These are phyloP conservation scores for Fusarium sp. DNA, from an alignment of 2,329 filamentous ascomycete genomes.

Conservation along the genomic window DNA sequence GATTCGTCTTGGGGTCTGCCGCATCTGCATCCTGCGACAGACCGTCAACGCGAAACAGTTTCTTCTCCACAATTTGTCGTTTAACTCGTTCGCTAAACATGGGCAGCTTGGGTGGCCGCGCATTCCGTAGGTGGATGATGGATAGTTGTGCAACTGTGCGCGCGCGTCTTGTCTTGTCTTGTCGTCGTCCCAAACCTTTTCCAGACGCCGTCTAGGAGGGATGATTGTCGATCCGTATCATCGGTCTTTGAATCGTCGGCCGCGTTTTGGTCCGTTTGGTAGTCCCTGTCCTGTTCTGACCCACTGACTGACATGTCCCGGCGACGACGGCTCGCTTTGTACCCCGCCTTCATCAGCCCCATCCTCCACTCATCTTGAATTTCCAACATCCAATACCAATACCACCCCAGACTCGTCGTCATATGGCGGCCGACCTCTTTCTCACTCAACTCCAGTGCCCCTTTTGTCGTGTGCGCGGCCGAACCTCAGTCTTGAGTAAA, in stretches of 20 bases:
- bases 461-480: constrained; percentile 17
- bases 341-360: constrained; percentile 37
- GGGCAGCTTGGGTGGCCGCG: constrained; percentile 22
- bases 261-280: constrained; percentile 8
- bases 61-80: constrained; percentile 33
- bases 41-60: constrained; percentile 32
- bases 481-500: constrained; percentile 1
- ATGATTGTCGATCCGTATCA: constrained; percentile 21
- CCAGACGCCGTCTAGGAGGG: constrained; percentile 7
- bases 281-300: constrained; percentile 6
- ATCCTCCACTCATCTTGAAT: constrained; percentile 34
- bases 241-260: constrained; percentile 7
- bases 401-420: constrained; percentile 28
- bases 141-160: constrained; percentile 17
- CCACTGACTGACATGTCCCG: constrained; percentile 26
- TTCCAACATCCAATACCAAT: constrained; percentile 14
- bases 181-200: constrained; percentile 19
- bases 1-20: constrained; percentile 37
- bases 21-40: constrained; percentile 39
- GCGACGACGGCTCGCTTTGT: constrained; percentile 23
- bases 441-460: constrained; percentile 5
- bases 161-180: constrained; percentile 13
- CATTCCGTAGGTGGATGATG: constrained; percentile 11
- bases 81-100: constrained; percentile 21
- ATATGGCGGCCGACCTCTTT: constrained; percentile 28